Conservation (phyloP, 495 filamentous ascomycete genomes). For the Penicillium coffeae region DNA sequence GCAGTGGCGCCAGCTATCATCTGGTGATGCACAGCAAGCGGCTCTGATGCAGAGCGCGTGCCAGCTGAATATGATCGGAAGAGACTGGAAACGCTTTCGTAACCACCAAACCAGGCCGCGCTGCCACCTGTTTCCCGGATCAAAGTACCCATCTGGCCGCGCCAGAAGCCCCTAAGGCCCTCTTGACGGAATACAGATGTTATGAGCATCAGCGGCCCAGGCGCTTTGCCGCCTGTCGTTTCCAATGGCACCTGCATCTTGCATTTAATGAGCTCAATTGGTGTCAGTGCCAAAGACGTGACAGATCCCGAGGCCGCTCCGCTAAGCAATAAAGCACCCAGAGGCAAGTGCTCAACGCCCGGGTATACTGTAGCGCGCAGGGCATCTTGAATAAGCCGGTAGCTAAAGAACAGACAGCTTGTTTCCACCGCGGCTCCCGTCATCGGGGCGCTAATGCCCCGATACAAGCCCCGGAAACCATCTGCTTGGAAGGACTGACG, state of each 20-base stretch:
- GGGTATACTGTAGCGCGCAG: slow-evolving; percentile 54
- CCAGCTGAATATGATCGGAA: slow-evolving; percentile 46
- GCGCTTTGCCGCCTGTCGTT: slow-evolving; percentile 32
- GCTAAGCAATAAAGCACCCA: slow-evolving; percentile 67
- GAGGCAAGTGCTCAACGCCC: slow-evolving; percentile 55
- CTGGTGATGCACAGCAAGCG: slow-evolving; percentile 64
- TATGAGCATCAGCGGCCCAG: slow-evolving; percentile 61
- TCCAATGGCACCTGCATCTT: slow-evolving; percentile 81
- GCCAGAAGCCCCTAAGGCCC: slow-evolving; percentile 86
- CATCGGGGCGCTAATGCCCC: slow-evolving; percentile 89
- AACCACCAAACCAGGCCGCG: slow-evolving; percentile 92
- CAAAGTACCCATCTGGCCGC: slow-evolving; percentile 87
- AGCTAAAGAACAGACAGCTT: slow-evolving; percentile 91
- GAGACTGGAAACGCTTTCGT: slow-evolving; percentile 71
- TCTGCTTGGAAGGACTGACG: slow-evolving; percentile 72
- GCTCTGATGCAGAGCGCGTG: slow-evolving; percentile 6
- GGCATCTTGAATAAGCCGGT: slow-evolving; percentile 64
- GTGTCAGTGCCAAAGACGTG: slow-evolving; percentile 85
- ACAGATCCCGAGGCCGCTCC: slow-evolving; percentile 86
- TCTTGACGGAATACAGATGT: slow-evolving; percentile 72
- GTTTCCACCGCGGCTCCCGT: slow-evolving; percentile 90
- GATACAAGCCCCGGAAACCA: slow-evolving; percentile 74
- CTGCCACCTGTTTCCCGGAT: slow-evolving; percentile 91
- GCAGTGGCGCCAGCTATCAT: slow-evolving; percentile 85
- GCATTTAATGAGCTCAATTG: slow-evolving; percentile 97